These are phyloP conservation scores for Panaeolus papilionaceus DNA, from an alignment of 768 basidiomycete species.

Conservation along the genomic window DNA sequence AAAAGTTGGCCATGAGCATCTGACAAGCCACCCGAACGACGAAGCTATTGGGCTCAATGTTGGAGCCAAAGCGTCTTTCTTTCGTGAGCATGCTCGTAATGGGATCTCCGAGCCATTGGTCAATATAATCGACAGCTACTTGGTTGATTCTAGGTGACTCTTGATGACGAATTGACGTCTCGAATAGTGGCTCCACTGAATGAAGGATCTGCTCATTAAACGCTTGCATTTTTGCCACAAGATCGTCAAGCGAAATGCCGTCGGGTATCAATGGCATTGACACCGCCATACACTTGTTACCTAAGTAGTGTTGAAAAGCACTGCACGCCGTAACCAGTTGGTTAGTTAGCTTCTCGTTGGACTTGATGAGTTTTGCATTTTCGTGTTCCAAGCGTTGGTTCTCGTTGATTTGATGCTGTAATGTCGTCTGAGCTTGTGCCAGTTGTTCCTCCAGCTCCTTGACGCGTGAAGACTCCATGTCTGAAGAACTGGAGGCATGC, in stretches of 20 bases:
- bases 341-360: background rate
- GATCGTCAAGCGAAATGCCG: conserved; percentile 48
- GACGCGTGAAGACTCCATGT: no score
- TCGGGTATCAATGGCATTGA: conserved; percentile 50
- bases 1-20: conserved; percentile 22
- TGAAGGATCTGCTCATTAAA: conserved; percentile 57
- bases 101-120: conserved; percentile 15
- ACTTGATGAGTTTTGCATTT: background rate
- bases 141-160: conserved; percentile 18
- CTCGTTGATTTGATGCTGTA: background rate
- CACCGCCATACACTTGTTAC: conserved; percentile 35
- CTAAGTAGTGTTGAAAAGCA: conserved; percentile 19
- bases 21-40: conserved; percentile 43
- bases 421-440: background rate
- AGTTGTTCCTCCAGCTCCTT: background rate
- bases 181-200: conserved; percentile 52
- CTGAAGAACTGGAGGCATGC: no score
- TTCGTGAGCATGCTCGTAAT: conserved; percentile 6
- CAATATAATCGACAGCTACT: background rate
- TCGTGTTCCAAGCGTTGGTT: background rate
- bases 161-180: conserved; percentile 35
- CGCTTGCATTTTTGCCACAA: conserved; percentile 46
- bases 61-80: background rate
- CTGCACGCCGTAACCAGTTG: conserved; percentile 12
- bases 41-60: conserved; percentile 35